These are phyloP conservation scores for Aspergillus uvarum DNA, from an alignment of 2,329 filamentous ascomycete species.

Conservation along the genomic window DNA sequence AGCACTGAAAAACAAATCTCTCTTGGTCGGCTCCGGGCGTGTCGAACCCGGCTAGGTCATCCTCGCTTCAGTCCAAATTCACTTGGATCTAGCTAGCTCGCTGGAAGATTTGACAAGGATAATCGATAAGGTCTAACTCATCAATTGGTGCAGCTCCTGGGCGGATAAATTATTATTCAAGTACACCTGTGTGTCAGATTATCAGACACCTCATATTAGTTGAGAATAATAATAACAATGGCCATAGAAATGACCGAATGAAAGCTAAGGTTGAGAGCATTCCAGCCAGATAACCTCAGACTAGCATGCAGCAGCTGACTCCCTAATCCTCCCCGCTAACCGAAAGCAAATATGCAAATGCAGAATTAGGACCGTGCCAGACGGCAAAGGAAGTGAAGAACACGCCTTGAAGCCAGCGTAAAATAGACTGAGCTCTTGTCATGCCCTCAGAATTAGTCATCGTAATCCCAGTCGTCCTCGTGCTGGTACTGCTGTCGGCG, in stretches of 20 bases:
- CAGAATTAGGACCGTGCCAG: background rate
- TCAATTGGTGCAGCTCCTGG: background rate
- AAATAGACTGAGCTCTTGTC: background rate
- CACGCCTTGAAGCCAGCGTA: background rate
- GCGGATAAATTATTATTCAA: background rate
- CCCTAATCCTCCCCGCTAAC: background rate
- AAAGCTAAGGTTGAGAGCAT: background rate
- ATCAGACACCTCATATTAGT: background rate
- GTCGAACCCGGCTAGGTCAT: too few relatives aligned
- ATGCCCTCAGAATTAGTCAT: background rate
- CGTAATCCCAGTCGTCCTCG: conserved; percentile 9
- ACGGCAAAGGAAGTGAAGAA: background rate
- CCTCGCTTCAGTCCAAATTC: too few relatives aligned
- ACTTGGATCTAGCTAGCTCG: too few relatives aligned
- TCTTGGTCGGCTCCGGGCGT: too few relatives aligned
- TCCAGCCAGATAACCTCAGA: background rate
- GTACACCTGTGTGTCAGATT: background rate
- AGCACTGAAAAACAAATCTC: too few relatives aligned
- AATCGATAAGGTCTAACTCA: too few relatives aligned
- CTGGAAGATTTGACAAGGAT: too few relatives aligned
- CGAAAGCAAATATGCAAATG: background rate
- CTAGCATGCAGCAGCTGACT: background rate
- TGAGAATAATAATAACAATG: background rate
- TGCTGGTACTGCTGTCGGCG: conserved; percentile 25
- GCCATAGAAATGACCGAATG: background rate